A percentile compares a stretch with the other conserved stretches of the same genome.
phyloP scores from a whole-genome alignment of 805 yeast genomes.

The Wickerhamiella cacticola region DNA sequence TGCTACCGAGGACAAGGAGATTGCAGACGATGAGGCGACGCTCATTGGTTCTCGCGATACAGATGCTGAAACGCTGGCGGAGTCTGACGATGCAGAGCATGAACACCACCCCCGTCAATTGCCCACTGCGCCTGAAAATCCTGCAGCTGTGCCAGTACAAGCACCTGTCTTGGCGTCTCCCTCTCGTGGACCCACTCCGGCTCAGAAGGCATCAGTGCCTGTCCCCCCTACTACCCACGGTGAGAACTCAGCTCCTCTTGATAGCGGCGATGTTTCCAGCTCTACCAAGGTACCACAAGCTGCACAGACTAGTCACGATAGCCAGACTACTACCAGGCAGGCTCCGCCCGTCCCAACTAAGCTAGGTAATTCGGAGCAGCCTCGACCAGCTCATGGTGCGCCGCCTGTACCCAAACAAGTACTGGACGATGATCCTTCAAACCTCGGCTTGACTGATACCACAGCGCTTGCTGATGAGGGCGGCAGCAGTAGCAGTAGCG shows the following conservation, averaged over 20 bases:
- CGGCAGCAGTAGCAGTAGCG: not conserved
- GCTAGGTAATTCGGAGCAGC: not conserved
- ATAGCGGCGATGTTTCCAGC: no score
- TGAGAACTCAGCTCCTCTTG: no score
- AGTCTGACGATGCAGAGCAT: not conserved
- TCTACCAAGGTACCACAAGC: no score
- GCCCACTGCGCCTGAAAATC: not conserved
- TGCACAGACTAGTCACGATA: no score
- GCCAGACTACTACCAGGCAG: not conserved
- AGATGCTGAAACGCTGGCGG: conserved; percentile 7
- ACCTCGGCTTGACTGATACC: not conserved
- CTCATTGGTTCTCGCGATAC: conserved; percentile 7
- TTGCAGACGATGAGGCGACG: conserved; percentile 1
- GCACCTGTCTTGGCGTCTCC: not conserved
- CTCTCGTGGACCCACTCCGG: not conserved
- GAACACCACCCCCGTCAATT: not conserved
- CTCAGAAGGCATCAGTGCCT: not conserved
- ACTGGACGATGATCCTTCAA: not conserved
- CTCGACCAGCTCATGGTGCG: not conserved
- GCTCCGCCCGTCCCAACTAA: not conserved
- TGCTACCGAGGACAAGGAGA: not conserved
- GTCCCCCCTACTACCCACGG: not conserved
- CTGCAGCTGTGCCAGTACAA: not conserved
- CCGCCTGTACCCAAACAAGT: not conserved
- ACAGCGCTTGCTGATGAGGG: conserved; percentile 9